Evolutionary conservation across 768 basidiomycete species (phyloP), one percentile per base, ranked within the genome.

Genomic region (Mycena latifolia): DNA sequence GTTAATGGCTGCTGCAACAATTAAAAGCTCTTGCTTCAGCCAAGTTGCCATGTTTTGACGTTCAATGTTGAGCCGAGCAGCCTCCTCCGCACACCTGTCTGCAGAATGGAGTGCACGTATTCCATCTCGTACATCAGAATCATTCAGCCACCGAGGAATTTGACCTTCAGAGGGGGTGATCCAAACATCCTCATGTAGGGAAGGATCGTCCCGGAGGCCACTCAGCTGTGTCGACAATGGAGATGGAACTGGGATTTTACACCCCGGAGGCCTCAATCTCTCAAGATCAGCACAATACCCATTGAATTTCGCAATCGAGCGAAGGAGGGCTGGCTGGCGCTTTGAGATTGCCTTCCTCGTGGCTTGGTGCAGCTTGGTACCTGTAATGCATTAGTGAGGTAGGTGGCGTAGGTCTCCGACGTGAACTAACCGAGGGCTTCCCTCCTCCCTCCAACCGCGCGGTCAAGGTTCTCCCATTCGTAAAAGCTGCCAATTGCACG

Each of bases 221-320:
- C 20, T 20, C 41, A 43, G 20, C 41, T 6, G 9, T 20, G 41
- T 43, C 10, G 41, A 20, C 12, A 43, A 18, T 0, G 72, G 74
- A 1, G 61, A n/a, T 0, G 80, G 82, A 5, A 82, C 47, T 0
- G 77, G 79, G 12, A 83, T 75, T 0, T 54, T 31, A 51, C 74
- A 79, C 4, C 56, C 28, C 0, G 72, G 69, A 15, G 72, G 41
- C 27, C 70, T 54, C 8, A 67, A 37, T 4, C 25, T 12, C 27
- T 57, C 61, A 1, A 80, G 69, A 0, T 53, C 66, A 7, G 64
- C 65, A 50, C 77, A 79, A 41, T 76, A 75, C 0, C 15, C 41
- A 41, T 80, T 81, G 55, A 70, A 80, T 43, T 77, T 80, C 0
- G 39, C 33, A 29, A 76, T 72, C 0, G 71, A 72, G 7, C 51